phyloP scores from a whole-genome alignment of 257 asterid species.

The Eustoma russellianum region DNA sequence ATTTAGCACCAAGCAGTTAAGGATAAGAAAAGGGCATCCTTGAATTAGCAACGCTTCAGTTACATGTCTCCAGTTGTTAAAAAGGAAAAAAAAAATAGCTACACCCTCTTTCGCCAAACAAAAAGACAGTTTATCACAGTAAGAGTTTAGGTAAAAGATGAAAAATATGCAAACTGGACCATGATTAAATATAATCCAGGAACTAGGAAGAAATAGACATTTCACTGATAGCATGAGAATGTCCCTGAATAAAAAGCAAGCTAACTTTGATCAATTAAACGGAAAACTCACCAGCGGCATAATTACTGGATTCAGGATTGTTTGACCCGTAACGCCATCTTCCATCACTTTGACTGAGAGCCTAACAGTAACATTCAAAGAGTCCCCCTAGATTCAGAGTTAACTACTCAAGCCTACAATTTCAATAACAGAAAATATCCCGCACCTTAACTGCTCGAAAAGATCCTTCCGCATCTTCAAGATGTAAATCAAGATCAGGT shows the following conservation, averaged over 20 bases:
- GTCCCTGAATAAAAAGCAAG: neutral
- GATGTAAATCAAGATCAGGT: slow-evolving; percentile 50
- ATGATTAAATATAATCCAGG: neutral
- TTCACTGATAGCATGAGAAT: neutral
- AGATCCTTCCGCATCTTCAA: slow-evolving; percentile 58
- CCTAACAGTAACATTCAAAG: slow-evolving; percentile 34
- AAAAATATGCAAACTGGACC: too few relatives aligned
- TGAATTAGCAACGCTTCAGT: too few relatives aligned
- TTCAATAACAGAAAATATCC: slow-evolving; percentile 3
- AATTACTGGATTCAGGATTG: slow-evolving; percentile 78
- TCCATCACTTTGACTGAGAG: slow-evolving; percentile 98
- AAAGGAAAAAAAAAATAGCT: too few relatives aligned
- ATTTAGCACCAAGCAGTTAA: too few relatives aligned
- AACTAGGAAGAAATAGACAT: too few relatives aligned
- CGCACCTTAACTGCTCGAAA: slow-evolving; percentile 73
- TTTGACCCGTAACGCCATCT: slow-evolving; percentile 84
- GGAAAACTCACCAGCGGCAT: slow-evolving; percentile 67
- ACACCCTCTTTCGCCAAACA: too few relatives aligned
- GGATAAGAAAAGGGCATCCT: too few relatives aligned
- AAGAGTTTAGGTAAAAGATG: too few relatives aligned
- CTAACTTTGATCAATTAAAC: neutral
- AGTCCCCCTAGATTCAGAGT: slow-evolving; percentile 12
- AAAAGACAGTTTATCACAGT: too few relatives aligned
- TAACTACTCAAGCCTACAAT: neutral
- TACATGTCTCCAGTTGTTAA: too few relatives aligned